Percentiles rank a stretch among this genome's conserved stretches.
Conservation (phyloP, 805 yeast species). For the Candida stauntonica region DNA sequence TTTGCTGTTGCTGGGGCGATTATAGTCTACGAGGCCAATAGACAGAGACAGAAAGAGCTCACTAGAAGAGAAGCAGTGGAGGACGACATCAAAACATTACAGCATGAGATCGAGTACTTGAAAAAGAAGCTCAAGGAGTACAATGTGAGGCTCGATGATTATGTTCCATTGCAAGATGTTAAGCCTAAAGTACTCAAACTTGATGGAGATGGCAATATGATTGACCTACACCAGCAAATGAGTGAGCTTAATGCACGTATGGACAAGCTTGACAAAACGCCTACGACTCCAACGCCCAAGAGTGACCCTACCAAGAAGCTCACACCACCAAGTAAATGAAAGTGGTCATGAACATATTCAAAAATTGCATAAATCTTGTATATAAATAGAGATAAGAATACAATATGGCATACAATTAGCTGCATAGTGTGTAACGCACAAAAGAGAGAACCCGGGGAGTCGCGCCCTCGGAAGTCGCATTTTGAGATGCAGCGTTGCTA, state of each 20-base stretch:
- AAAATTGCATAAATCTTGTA: background rate
- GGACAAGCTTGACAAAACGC: slow-evolving; percentile 7
- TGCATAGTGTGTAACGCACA: background rate
- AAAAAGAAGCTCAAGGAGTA: slow-evolving; percentile 44
- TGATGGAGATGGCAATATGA: slow-evolving; percentile 23
- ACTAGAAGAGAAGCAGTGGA: slow-evolving; percentile 58
- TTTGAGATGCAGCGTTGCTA: slow-evolving; percentile 1
- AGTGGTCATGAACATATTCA: background rate
- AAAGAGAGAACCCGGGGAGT: background rate
- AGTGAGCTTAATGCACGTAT: slow-evolving; percentile 9
- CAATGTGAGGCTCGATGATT: slow-evolving; percentile 42
- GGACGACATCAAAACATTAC: slow-evolving; percentile 68
- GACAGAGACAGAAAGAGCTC: slow-evolving; percentile 61
- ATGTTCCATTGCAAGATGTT: slow-evolving; percentile 42
- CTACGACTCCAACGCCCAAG: background rate
- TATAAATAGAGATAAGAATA: background rate
- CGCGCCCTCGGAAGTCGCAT: slow-evolving; percentile 4
- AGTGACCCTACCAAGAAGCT: too few relatives aligned
- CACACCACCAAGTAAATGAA: too few relatives aligned
- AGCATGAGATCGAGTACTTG: slow-evolving; percentile 61
- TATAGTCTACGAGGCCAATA: slow-evolving; percentile 64
- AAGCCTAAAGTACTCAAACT: slow-evolving; percentile 42
- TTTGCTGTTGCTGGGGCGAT: slow-evolving; percentile 78
- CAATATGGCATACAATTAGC: background rate
- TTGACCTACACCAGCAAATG: slow-evolving; percentile 11